Conservation (phyloP, 2,329 filamentous ascomycete genomes). For the Pezicula carpinea region DNA sequence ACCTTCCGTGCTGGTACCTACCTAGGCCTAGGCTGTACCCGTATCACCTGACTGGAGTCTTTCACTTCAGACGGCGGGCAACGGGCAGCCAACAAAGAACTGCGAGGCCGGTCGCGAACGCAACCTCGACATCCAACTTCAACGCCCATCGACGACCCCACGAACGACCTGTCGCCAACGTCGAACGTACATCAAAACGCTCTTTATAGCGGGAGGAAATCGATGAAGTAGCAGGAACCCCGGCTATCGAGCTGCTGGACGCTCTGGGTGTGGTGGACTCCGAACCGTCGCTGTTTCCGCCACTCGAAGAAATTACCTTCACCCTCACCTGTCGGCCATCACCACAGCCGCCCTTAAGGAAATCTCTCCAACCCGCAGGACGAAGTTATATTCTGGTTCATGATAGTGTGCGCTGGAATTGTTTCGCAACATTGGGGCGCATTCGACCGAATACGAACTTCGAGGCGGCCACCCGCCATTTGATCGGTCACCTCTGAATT, state of each 20-base stretch:
- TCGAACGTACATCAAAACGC: constrained; percentile 8
- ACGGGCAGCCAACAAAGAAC: background rate
- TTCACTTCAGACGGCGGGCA: background rate
- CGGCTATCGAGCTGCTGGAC: constrained; percentile 15
- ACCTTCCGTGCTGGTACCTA: too few relatives aligned
- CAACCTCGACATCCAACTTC: constrained; percentile 9
- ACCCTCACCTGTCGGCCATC: constrained; percentile 6
- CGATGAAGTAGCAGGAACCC: constrained; percentile 15
- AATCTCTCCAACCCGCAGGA: background rate
- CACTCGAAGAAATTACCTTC: constrained; percentile 6
- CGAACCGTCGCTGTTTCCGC: constrained; percentile 14
- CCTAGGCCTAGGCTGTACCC: background rate
- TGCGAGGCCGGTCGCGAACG: constrained; percentile 4
- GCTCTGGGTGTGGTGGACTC: constrained; percentile 7
- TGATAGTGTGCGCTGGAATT: background rate
- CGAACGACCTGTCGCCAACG: constrained; percentile 7
- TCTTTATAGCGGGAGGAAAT: constrained; percentile 3
- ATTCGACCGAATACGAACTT: background rate
- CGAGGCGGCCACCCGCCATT: constrained; percentile 6
- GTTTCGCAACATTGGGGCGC: background rate
- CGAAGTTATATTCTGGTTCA: too few relatives aligned
- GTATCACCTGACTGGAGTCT: background rate
- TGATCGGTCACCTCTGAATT: constrained; percentile 7
- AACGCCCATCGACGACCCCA: constrained; percentile 15
- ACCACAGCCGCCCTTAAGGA: background rate